These are phyloP conservation scores for Saposhnikovia divaricata DNA, from an alignment of 129 eudicot genomes.

Conservation along the genomic window DNA sequence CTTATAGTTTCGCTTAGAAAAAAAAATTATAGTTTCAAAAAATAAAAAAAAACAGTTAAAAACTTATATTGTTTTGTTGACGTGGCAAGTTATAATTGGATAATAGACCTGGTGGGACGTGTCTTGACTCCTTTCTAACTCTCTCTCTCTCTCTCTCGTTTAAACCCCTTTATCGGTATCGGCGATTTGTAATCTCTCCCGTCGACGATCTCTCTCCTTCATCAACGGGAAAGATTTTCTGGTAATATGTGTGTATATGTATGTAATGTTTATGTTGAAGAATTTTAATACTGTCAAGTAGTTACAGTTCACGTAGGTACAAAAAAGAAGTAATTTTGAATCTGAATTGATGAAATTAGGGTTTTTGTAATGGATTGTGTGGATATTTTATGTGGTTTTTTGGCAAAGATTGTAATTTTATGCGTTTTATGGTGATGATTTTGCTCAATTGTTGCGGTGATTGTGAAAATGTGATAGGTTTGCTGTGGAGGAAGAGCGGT, in stretches of 20 bases:
- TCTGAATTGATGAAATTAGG: neutral
- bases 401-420: neutral
- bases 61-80: neutral
- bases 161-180: neutral
- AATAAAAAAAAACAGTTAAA: no score
- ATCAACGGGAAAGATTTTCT: neutral
- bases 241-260: neutral
- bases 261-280: neutral
- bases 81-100: neutral
- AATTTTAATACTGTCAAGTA: neutral
- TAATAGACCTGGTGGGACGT: neutral
- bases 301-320: neutral
- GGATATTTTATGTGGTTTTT: neutral
- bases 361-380: neutral
- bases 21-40: no score
- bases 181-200: conserved; percentile 3
- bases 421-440: neutral
- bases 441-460: neutral
- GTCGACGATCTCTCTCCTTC: conserved; percentile 2
- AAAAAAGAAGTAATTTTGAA: neutral
- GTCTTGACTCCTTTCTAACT: neutral
- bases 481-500: neutral
- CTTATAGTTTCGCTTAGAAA: no score
- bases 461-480: neutral
- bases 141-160: neutral